These are phyloP conservation scores for Arachis stenosperma DNA, from an alignment of 306 rosid genomes.

Conservation along the genomic window DNA sequence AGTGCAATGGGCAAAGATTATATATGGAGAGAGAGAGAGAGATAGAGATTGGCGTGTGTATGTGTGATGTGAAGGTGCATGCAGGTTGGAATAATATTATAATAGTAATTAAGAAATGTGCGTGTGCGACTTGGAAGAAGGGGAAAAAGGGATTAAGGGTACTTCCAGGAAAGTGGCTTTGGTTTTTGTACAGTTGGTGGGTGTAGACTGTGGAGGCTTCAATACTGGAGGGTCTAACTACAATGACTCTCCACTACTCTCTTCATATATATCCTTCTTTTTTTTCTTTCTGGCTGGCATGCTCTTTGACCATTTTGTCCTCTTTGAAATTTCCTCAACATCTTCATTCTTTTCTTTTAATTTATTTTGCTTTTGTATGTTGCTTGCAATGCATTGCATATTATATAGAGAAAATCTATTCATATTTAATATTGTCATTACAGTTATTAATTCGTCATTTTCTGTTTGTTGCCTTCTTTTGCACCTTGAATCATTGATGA, in stretches of 20 bases:
- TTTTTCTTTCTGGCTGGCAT: conserved; percentile 38
- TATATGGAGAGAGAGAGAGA: conserved; percentile 36
- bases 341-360: conserved; percentile 3
- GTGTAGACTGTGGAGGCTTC: conserved; percentile 1
- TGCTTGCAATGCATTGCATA: background rate
- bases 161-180: conserved; percentile 66
- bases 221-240: conserved; percentile 27
- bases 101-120: background rate
- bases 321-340: conserved; percentile 33
- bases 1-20: background rate
- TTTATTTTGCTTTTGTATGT: background rate
- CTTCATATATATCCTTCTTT: conserved; percentile 25
- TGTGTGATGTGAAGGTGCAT: conserved; percentile 38
- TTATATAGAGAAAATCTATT: background rate
- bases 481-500: background rate
- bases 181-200: conserved; percentile 49
- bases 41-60: background rate
- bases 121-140: background rate
- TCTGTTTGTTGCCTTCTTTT: conserved; percentile 15
- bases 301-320: conserved; percentile 49
- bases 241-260: conserved; percentile 35
- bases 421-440: background rate
- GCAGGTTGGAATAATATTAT: conserved; percentile 30
- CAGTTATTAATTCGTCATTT: conserved; percentile 1
- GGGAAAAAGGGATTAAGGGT: conserved; percentile 11